Evolutionary conservation across 1,284 basidiomycete species (phyloP).

Genomic region (Papiliotrema nemorosa): DNA sequence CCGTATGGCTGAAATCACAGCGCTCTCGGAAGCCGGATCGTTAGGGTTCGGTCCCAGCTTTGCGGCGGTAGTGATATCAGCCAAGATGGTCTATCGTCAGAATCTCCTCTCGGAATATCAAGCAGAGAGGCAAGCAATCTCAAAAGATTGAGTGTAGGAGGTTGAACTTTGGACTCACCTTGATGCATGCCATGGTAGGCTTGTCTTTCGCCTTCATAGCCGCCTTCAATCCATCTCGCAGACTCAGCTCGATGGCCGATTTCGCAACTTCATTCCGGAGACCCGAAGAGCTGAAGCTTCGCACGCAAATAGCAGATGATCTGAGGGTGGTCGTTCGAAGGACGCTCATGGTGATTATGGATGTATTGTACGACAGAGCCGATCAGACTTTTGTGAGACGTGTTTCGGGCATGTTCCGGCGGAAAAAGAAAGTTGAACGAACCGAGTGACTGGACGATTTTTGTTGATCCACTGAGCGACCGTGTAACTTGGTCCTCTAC

Average conservation of each 20-base stretch:
- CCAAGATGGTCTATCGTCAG: conserved; percentile 37
- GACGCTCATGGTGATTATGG: too few species aligned
- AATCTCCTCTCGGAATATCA: conserved; percentile 1
- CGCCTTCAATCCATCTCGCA: conserved; percentile 43
- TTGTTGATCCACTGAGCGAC: not conserved
- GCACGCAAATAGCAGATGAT: too few species aligned
- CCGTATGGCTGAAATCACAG: conserved; percentile 32
- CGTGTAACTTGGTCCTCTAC: not conserved
- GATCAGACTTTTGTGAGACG: too few species aligned
- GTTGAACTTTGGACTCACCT: conserved; percentile 27
- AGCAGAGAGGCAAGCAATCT: too few species aligned
- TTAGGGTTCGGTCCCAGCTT: conserved; percentile 38
- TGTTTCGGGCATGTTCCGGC: not conserved
- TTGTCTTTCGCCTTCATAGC: conserved; percentile 46
- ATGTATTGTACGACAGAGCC: too few species aligned
- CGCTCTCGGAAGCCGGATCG: conserved; percentile 30
- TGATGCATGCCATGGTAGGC: conserved; percentile 32
- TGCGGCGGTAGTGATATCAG: conserved; percentile 39
- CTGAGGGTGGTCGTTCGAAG: too few species aligned
- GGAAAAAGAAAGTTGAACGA: too few species aligned
- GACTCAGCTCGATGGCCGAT: conserved; percentile 20
- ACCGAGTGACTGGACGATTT: too few species aligned
- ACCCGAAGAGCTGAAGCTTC: not conserved
- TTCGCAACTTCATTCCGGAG: not conserved
- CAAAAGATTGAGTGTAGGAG: too few species aligned